Base-by-base conservation (phyloP, 805 yeast species). In the Suhomyces xylopsoci region DNA sequence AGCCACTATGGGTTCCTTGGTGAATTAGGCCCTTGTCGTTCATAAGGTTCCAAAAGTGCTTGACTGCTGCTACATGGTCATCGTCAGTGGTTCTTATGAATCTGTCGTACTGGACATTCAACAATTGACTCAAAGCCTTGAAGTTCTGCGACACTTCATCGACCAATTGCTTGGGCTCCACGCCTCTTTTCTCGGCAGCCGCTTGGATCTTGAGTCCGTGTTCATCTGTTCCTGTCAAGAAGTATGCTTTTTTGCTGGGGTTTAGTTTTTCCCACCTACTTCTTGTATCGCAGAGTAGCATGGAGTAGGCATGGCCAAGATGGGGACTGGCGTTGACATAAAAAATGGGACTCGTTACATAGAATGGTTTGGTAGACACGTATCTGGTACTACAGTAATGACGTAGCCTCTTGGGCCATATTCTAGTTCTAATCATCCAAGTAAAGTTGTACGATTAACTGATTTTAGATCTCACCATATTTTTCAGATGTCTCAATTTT, bases 261-360 rank as follows among this genome's bases (percentile, higher is more conserved):
- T 71, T 64, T 1, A 79, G 69, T 52, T 59, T 66, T 36, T 80
- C 81, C 96, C 96, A 93, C 57, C 97, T 76, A 55, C 78, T 81
- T 48, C 85, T 76, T 1, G 85, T 85, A 69, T 94, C 99, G 48
- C 92, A 84, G 45, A 94, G 69, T 0, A 90, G 75, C 88, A 91
- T 88, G 4, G 97, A 83, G 66, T 94, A 91, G 41, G 90, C 74
- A 67, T 94, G 99, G 3, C 99, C 99, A 51, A 94, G 67, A 70
- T 94, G 99, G 2, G 99, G 99, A 28, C 61, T 80, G 8, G 98
- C 98, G 74, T 94, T 94, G 52, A 96, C 97, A 68, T 94, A 94
- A 69, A 92, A 94, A 24, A 94, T 94, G 0, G 99, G 99, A 0
- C 97, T 87, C 0, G 97, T 90, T 14, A 87, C 74, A 59, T 83